Conservation (phyloP, 768 basidiomycete species). For the Favolaschia claudopus region DNA sequence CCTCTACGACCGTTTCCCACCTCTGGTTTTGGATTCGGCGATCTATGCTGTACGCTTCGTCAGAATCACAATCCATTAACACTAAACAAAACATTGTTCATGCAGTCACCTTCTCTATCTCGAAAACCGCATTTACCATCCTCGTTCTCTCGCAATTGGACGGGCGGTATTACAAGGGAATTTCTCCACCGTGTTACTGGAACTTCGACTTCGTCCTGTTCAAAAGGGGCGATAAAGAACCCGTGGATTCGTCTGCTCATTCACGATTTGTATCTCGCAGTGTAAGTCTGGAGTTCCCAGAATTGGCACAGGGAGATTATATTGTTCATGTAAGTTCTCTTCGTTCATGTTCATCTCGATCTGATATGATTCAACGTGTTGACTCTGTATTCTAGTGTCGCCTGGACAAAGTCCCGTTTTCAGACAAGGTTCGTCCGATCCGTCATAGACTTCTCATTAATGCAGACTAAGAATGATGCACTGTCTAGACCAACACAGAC, state of each 20-base stretch:
- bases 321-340: slow-evolving; percentile 23
- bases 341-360: no score
- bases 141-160: slow-evolving; percentile 42
- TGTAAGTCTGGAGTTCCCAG: slow-evolving; percentile 28
- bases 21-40: slow-evolving; percentile 19
- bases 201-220: slow-evolving; percentile 40
- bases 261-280: slow-evolving; percentile 32
- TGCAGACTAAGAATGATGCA: background rate
- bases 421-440: slow-evolving; percentile 14
- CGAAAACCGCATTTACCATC: slow-evolving; percentile 29
- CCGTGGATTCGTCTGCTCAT: slow-evolving; percentile 26
- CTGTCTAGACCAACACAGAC: slow-evolving; percentile 6
- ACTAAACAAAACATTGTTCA: background rate
- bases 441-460: no score
- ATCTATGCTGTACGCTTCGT: slow-evolving; percentile 14
- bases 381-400: slow-evolving; percentile 7
- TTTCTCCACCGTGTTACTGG: slow-evolving; percentile 33
- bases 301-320: slow-evolving; percentile 21
- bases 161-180: slow-evolving; percentile 37
- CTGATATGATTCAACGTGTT: no score
- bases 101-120: slow-evolving; percentile 38
- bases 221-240: slow-evolving; percentile 30
- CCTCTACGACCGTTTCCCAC: slow-evolving; percentile 14
- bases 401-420: slow-evolving; percentile 21
- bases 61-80: background rate